Evolutionary conservation across 306 rosid genomes (phyloP), one percentile per base, ranked within the genome.

Genomic region (Malus domestica): DNA sequence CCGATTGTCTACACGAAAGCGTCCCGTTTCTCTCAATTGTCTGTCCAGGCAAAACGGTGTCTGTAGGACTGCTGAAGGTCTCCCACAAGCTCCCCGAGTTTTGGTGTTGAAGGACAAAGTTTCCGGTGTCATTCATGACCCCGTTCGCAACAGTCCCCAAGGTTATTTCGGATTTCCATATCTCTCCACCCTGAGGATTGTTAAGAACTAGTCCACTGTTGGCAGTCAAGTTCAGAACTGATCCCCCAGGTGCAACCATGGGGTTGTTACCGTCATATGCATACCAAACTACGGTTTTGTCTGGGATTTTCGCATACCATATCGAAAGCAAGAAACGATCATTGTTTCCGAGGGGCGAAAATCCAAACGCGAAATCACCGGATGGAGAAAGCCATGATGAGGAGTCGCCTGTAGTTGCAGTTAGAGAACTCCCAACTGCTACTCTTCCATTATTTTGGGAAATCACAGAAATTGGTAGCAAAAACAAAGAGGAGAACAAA

Each of bases 41-140:
- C 61, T 89, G 94, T 12, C 61, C 64, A 3, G 94, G 90, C 22
- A 33, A 33, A 33, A 87, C 57, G 33, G 93, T 89, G 68, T 89
- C 91, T 10, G 78, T 81, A 15, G 88, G 93, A 29, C 75, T 11
- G 19, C 51, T 22, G 55, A 89, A 89, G 70, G 62, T 81, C 23
- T 81, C 82, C 91, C 93, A 89, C 11, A 83, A 9, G 10, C 20
- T 3, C 2, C 9, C 42, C 55, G 64, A 68, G 16, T 14, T 46
- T 3, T 32, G 10, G 38, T 29, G 75, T 44, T 32, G 13, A 29
- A 86, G 67, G 19, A 64, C 5, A 8, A 83, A 71, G 67, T 79
- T 83, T 1, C 86, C 86, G 9, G 52, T 27, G 13, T 75, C 78
- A 23, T 60, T 30, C 67, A 83, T 62, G 11, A 14, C 7, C 7